Percentiles rank a stretch among this genome's conserved stretches.
phyloP scores from a whole-genome alignment of 2,329 filamentous ascomycete species.

The Monosporascus sp. region DNA sequence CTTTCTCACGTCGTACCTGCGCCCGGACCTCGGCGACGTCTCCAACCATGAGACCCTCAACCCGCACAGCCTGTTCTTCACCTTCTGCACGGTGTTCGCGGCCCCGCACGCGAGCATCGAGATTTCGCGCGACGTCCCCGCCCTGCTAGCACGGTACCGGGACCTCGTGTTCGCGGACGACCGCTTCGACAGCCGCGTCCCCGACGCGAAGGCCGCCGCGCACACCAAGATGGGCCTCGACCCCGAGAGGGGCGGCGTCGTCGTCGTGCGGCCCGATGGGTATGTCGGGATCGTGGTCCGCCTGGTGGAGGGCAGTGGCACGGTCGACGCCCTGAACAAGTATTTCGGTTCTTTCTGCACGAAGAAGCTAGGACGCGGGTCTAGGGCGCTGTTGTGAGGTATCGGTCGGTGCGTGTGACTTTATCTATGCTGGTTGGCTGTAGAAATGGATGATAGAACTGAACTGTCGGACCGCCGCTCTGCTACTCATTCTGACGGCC shows the following conservation, averaged over 20 bases:
- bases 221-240: conserved; percentile 84
- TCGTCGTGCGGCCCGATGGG: conserved; percentile 81
- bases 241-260: conserved; percentile 67
- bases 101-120: conserved; percentile 63
- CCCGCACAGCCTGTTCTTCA: conserved; percentile 79
- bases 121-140: conserved; percentile 65
- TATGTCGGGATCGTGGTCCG: conserved; percentile 74
- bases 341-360: conserved; percentile 74
- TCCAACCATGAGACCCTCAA: conserved; percentile 77
- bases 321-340: conserved; percentile 72
- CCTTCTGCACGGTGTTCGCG: conserved; percentile 71
- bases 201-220: conserved; percentile 64
- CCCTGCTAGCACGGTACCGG: conserved; percentile 65
- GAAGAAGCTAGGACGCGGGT: conserved; percentile 43
- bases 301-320: conserved; percentile 70
- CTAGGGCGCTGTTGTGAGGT: too few species aligned
- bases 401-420: too few species aligned
- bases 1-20: conserved; percentile 65
- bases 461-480: too few species aligned
- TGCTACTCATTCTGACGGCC: too few species aligned
- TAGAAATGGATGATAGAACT: too few species aligned
- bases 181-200: conserved; percentile 64
- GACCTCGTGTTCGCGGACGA: conserved; percentile 87
- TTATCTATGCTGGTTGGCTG: too few species aligned
- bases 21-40: conserved; percentile 55